These are phyloP conservation scores for Rhytidiadelphus loreus DNA, from an alignment of 225 moss, liverwort and hornwort genomes.

Conservation along the genomic window DNA sequence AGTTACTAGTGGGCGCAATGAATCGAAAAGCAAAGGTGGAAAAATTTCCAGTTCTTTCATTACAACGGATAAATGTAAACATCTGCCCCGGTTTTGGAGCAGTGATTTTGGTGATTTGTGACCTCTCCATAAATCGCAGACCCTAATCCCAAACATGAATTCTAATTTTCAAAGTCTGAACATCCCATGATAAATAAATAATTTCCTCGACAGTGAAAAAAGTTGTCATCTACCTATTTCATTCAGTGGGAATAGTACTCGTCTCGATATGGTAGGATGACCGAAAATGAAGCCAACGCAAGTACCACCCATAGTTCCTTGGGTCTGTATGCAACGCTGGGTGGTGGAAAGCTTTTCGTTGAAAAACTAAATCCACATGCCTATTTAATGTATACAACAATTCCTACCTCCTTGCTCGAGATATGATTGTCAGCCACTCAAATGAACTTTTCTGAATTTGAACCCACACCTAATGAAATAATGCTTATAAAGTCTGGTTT, in stretches of 20 bases:
- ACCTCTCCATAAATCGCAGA: background rate
- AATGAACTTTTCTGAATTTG: background rate
- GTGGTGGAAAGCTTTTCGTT: background rate
- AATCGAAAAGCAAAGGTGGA: background rate
- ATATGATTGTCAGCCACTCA: background rate
- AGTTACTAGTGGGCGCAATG: too few species aligned
- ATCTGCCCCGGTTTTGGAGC: background rate
- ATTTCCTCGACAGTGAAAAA: background rate
- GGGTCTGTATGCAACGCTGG: background rate
- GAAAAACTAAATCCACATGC: background rate
- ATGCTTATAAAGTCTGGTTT: background rate
- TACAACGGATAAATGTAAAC: background rate
- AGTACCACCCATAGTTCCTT: background rate
- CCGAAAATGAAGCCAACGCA: background rate
- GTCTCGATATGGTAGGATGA: background rate
- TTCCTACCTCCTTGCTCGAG: background rate
- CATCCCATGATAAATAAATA: background rate
- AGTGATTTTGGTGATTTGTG: background rate
- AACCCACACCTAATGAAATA: background rate
- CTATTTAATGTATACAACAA: background rate
- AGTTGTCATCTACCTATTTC: background rate
- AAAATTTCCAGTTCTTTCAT: background rate
- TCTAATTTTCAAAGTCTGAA: background rate
- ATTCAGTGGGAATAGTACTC: background rate
- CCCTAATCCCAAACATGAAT: background rate